phyloP scores from a whole-genome alignment of 1,139 yeast species.

The Magnusiomyces sp. region DNA sequence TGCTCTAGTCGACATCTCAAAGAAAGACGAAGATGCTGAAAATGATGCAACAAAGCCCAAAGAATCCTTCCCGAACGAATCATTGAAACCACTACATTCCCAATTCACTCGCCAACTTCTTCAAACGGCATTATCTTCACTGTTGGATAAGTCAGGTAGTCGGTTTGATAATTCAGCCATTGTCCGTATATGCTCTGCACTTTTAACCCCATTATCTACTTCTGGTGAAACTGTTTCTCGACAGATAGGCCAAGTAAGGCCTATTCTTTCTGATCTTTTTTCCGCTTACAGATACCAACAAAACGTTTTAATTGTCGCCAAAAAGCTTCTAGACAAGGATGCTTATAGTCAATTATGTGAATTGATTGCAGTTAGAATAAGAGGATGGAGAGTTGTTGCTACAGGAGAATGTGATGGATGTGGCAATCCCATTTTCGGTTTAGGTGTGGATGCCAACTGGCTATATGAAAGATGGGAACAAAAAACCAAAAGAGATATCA shows the following conservation, averaged over 20 bases:
- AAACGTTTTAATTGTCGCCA: slow-evolving; percentile 46
- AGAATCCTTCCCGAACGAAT: neutral
- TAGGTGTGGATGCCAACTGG: slow-evolving; percentile 38
- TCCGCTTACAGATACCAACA: slow-evolving; percentile 58
- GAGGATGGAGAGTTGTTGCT: slow-evolving; percentile 53
- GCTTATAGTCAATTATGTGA: slow-evolving; percentile 40
- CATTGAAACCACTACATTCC: slow-evolving; percentile 1
- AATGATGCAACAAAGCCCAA: neutral
- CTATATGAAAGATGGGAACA: slow-evolving; percentile 30
- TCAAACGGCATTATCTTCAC: slow-evolving; percentile 20
- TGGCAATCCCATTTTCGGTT: slow-evolving; percentile 58
- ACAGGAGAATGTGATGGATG: slow-evolving; percentile 60
- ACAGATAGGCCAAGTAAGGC: slow-evolving; percentile 39
- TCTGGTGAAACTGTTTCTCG: too few relatives aligned
- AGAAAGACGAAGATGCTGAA: slow-evolving; percentile 1
- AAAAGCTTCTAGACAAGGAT: slow-evolving; percentile 47
- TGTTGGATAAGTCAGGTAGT: slow-evolving; percentile 20
- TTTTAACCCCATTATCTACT: slow-evolving; percentile 22
- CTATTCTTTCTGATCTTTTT: slow-evolving; percentile 54
- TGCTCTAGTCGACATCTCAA: slow-evolving; percentile 22
- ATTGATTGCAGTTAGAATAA: slow-evolving; percentile 35
- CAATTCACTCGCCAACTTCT: slow-evolving; percentile 19
- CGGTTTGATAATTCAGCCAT: slow-evolving; percentile 22
- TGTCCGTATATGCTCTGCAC: slow-evolving; percentile 23
- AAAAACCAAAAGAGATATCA: slow-evolving; percentile 11